Conservation (phyloP, 1,139 yeast species). For the Kodamaea sp. region DNA sequence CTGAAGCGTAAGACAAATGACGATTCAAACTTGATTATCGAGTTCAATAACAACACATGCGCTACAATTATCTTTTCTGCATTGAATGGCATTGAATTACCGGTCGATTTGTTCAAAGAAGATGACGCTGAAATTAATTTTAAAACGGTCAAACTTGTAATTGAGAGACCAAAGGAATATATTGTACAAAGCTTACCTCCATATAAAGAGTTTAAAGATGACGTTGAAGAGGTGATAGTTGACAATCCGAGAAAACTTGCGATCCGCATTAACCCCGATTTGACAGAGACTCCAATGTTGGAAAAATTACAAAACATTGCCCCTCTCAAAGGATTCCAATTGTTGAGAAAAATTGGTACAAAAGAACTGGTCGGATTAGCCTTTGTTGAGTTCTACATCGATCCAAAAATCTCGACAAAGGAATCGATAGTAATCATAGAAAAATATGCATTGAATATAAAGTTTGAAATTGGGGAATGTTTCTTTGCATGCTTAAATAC, state of each 20-base stretch:
- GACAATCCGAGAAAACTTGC: constrained; percentile 40
- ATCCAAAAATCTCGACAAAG: constrained; percentile 9
- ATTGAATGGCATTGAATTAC: constrained; percentile 36
- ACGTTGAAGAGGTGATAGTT: constrained; percentile 24
- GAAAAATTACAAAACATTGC: constrained; percentile 23
- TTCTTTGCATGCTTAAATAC: constrained; percentile 34
- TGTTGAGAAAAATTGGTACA: constrained; percentile 36
- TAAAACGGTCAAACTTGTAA: constrained; percentile 19
- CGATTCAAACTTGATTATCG: constrained; percentile 43
- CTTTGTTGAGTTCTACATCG: constrained; percentile 34
- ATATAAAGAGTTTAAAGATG: constrained; percentile 15
- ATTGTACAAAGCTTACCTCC: constrained; percentile 37
- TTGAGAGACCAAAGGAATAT: constrained; percentile 63
- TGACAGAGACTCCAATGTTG: constrained; percentile 26
- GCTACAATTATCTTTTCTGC: constrained; percentile 59
- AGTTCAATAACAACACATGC: constrained; percentile 49
- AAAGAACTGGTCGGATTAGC: constrained; percentile 38
- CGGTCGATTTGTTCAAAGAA: constrained; percentile 27
- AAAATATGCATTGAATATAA: constrained; percentile 2
- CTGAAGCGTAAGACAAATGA: constrained; percentile 33
- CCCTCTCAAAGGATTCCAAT: constrained; percentile 27
- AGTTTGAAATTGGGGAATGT: not conserved
- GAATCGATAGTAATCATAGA: not conserved
- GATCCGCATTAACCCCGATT: constrained; percentile 22
- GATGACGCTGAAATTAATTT: constrained; percentile 14